These are phyloP conservation scores for Forsythia viridissima DNA, from an alignment of 257 asterid species.

Conservation along the genomic window DNA sequence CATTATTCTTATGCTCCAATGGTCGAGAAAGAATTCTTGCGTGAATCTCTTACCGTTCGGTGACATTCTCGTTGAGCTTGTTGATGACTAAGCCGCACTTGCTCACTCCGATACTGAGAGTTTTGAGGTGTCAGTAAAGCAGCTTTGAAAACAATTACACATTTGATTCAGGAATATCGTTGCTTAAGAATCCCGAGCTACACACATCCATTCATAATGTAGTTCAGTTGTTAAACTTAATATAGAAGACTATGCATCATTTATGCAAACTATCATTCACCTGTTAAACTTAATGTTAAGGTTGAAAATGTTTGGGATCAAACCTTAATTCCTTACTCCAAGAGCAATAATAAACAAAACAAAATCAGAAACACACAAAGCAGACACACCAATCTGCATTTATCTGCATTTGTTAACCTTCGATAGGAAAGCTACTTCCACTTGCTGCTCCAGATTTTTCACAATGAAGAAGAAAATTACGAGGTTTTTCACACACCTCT, in stretches of 20 bases:
- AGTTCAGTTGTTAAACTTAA: neutral
- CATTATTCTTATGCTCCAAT: neutral
- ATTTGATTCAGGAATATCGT: neutral
- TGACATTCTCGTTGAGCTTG: conserved; percentile 75
- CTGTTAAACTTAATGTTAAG: neutral
- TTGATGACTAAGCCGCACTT: conserved; percentile 69
- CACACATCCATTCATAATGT: neutral
- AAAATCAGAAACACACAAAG: neutral
- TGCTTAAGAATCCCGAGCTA: neutral
- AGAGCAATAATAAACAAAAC: neutral
- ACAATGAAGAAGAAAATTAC: neutral
- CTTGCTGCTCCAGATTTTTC: neutral
- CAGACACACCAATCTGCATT: neutral
- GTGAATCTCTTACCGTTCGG: conserved; percentile 50
- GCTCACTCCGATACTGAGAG: conserved; percentile 63
- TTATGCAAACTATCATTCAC: conserved; percentile 7
- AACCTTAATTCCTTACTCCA: neutral
- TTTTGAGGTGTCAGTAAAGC: neutral
- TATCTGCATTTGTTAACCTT: too few species aligned
- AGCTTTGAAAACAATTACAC: neutral
- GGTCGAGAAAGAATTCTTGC: neutral
- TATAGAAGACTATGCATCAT: neutral
- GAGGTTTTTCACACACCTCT: neutral
- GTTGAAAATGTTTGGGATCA: neutral
- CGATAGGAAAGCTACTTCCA: too few species aligned